These are phyloP conservation scores for Scheffersomyces illinoinensis DNA, from an alignment of 1,139 yeast species.

Conservation along the genomic window DNA sequence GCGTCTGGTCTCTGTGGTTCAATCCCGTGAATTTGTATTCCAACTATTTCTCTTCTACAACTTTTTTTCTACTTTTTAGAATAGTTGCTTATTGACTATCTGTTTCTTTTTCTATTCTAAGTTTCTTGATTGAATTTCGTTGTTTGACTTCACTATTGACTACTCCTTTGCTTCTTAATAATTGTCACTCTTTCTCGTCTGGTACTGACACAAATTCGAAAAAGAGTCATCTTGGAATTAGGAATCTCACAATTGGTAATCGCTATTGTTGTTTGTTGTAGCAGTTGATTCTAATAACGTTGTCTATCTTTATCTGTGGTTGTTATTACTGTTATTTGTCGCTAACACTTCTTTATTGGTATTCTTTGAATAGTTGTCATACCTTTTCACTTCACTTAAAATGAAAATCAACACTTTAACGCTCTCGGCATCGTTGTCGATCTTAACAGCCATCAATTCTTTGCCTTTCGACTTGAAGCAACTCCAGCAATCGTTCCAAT, in stretches of 20 bases:
- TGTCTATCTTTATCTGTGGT: neutral
- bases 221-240: neutral
- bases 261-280: neutral
- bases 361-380: too few relatives aligned
- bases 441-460: conserved; percentile 23
- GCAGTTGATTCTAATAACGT: neutral
- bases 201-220: neutral
- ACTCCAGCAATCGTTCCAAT: conserved; percentile 3
- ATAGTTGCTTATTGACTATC: neutral
- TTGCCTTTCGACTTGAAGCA: conserved; percentile 16
- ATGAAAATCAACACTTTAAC: conserved; percentile 9
- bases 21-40: neutral
- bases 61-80: neutral
- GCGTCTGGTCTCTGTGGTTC: neutral
- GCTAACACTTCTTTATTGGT: neutral
- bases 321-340: too few relatives aligned
- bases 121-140: neutral
- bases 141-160: neutral
- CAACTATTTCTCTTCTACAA: neutral
- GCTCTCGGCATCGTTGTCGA: conserved; percentile 20
- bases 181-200: neutral
- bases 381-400: neutral
- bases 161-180: neutral
- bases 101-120: neutral
- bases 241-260: neutral